Evolutionary conservation across 306 rosid species (phyloP), one percentile per base, ranked within the genome.

Genomic region (Medicago arabica): DNA sequence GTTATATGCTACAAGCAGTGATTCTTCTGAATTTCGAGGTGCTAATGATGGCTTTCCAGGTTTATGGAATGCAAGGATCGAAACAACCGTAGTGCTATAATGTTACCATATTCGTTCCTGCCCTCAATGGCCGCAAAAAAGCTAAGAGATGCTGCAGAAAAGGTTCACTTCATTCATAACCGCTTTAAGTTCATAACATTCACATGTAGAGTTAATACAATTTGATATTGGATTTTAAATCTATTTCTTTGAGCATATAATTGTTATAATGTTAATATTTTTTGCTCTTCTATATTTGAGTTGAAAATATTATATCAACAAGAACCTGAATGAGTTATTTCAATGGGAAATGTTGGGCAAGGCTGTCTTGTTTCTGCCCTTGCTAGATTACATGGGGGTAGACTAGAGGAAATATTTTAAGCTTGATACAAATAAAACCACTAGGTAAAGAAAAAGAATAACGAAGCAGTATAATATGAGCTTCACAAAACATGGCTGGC

Each of bases 21-120:
- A 39, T 81, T 69, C 67, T 75, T 75, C 72, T 61, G 62, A 62
- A 63, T 60, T 16, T 50, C 38, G 63, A 83, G 76, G 59, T 71
- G 41, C 69, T 69, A 54, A 64, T 84, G 69, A 47, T 75, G 69
- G 66, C 49, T 54, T 60, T 72, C 62, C 85, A 95, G 99, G 99
- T 96, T 92, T 87, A 88, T 90, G 90, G 99, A 95, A 86, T 95
- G 99, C 92, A 96, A 92, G 91, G 93, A 90, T 65, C 89, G 98
- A 84, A 96, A 90, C 81, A 87, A 96, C 54, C 96, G 81, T 21
- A 92, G 89, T 84, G 83, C 87, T 50, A 65, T 90, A 74, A 67
- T 85, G 87, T 69, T 96, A 86, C 93, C 96, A 40, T 88, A 92
- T 78, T 85, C 94, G 53, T 96, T 89, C 83, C 93, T 96, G 38